phyloP scores from a whole-genome alignment of 306 rosid genomes.

The Cucumis cinereus region DNA sequence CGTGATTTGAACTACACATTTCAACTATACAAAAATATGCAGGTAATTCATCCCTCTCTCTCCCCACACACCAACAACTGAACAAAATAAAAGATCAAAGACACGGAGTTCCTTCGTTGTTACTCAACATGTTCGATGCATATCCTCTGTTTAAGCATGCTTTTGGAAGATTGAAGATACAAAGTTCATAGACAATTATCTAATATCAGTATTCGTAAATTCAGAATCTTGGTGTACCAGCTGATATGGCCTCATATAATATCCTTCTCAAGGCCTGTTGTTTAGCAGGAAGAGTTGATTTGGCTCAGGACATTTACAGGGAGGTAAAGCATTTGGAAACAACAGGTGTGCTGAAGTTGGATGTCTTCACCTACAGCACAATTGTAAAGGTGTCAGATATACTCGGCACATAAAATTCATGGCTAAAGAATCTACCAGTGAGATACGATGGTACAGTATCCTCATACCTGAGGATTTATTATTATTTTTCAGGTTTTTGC shows the following conservation, averaged over 20 bases:
- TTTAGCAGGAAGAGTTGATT: constrained; percentile 86
- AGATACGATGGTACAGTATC: not conserved
- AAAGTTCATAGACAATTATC: not conserved
- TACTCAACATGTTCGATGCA: not conserved
- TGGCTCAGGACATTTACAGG: constrained; percentile 71
- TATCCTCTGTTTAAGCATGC: not conserved
- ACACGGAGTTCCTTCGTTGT: not conserved
- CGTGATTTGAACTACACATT: constrained; percentile 67
- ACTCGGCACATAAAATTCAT: constrained; percentile 3
- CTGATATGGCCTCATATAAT: constrained; percentile 81
- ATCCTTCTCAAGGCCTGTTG: constrained; percentile 87
- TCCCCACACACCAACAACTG: not conserved
- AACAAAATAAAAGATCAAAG: not conserved
- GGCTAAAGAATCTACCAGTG: not conserved
- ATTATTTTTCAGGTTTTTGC: constrained; percentile 66
- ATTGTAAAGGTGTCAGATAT: constrained; percentile 51
- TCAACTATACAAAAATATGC: constrained; percentile 50
- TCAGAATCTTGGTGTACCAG: constrained; percentile 61
- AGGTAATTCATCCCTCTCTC: constrained; percentile 28
- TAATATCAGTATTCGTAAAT: constrained; percentile 10
- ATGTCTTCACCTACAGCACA: constrained; percentile 96
- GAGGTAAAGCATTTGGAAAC: constrained; percentile 79
- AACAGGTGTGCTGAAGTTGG: constrained; percentile 58
- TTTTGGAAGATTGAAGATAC: not conserved
- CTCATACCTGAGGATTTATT: constrained; percentile 17